Conservation (phyloP, 2,329 filamentous ascomycete species). For the Cercospora sp. region DNA sequence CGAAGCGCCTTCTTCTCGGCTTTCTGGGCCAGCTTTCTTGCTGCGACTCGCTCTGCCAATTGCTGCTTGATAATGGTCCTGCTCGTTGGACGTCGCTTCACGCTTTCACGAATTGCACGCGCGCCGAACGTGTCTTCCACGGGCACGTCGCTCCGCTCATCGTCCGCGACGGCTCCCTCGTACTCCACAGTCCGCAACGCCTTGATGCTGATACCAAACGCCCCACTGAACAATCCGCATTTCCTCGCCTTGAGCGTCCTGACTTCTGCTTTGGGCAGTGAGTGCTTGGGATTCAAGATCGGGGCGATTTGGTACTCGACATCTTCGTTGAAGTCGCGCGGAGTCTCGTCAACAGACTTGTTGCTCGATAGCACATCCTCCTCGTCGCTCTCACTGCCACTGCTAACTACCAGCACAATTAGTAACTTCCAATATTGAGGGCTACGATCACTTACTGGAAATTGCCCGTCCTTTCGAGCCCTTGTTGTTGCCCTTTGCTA, state of each 20-base stretch:
- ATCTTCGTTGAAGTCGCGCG: background rate
- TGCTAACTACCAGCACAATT: background rate
- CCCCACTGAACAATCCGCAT: constrained; percentile 18
- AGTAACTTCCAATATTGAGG: background rate
- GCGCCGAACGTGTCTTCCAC: background rate
- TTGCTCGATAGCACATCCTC: constrained; percentile 1
- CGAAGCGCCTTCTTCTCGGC: constrained; percentile 7
- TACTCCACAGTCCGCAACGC: background rate
- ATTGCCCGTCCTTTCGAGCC: background rate
- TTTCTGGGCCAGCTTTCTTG: constrained; percentile 10
- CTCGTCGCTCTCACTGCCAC: background rate
- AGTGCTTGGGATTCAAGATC: constrained; percentile 20
- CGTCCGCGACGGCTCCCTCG: background rate
- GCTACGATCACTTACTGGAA: background rate
- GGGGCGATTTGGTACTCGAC: constrained; percentile 20
- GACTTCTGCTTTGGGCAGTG: constrained; percentile 6
- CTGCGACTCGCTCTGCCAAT: constrained; percentile 3
- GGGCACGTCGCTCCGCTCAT: background rate
- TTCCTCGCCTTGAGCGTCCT: constrained; percentile 24
- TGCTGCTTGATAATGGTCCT: constrained; percentile 17
- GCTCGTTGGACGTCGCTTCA: constrained; percentile 1
- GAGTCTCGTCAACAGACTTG: background rate
- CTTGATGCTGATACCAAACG: background rate
- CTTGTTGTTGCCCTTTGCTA: background rate
- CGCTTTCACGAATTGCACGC: background rate